Evolutionary conservation across 2,329 filamentous ascomycete genomes (phyloP).

Genomic region (Ophiocordyceps robertsii): DNA sequence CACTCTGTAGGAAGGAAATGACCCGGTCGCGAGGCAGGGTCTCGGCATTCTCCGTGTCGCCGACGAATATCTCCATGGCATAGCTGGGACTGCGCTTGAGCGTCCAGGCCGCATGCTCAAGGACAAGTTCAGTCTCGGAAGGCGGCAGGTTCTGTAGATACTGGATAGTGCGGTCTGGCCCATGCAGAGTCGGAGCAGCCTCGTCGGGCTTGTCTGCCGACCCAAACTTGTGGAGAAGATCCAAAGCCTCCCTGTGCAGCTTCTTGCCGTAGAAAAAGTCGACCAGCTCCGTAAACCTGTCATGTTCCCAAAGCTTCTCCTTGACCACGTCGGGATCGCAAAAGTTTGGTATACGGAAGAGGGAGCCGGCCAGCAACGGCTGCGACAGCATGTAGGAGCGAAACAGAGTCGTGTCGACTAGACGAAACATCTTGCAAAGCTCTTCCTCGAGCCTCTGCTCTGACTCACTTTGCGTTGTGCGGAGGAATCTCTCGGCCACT

Average conservation of each 20-base stretch:
- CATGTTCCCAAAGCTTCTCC: slow-evolving; percentile 77
- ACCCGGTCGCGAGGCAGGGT: slow-evolving; percentile 68
- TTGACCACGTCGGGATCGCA: slow-evolving; percentile 94
- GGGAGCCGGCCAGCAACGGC: slow-evolving; percentile 69
- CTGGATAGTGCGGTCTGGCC: slow-evolving; percentile 69
- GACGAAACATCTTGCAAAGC: slow-evolving; percentile 60
- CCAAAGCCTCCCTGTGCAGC: slow-evolving; percentile 75
- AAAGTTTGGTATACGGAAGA: slow-evolving; percentile 94
- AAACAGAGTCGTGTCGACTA: slow-evolving; percentile 92
- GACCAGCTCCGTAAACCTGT: slow-evolving; percentile 86
- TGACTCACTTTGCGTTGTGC: slow-evolving; percentile 29
- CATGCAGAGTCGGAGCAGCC: slow-evolving; percentile 48
- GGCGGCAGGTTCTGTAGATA: slow-evolving; percentile 86
- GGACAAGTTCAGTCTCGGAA: slow-evolving; percentile 76
- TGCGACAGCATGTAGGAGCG: slow-evolving; percentile 88
- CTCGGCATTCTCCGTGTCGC: slow-evolving; percentile 91
- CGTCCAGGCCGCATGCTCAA: slow-evolving; percentile 88
- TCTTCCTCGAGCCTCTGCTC: slow-evolving; percentile 55
- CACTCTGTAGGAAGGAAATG: slow-evolving; percentile 55
- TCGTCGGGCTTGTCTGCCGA: slow-evolving; percentile 38
- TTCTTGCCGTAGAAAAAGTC: slow-evolving; percentile 96
- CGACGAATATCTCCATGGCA: slow-evolving; percentile 86
- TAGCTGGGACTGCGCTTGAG: slow-evolving; percentile 56
- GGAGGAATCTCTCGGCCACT: slow-evolving; percentile 42
- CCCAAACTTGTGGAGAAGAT: slow-evolving; percentile 71